A percentile compares a stretch with the other conserved stretches of the same genome.
phyloP scores from a whole-genome alignment of 441 rosid species.

The Macaranga tanarius region DNA sequence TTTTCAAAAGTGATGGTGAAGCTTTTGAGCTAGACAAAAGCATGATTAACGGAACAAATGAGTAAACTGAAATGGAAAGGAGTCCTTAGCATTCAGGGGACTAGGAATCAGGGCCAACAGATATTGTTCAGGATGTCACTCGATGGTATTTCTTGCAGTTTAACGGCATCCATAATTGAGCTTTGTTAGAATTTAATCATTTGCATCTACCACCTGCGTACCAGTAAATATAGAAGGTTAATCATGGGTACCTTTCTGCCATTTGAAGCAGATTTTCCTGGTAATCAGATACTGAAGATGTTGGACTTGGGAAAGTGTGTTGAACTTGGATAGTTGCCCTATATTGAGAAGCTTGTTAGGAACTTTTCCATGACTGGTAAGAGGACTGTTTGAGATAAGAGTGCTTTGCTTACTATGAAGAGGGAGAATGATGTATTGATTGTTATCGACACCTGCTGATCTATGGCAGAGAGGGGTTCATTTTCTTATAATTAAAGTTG shows the following conservation, averaged over 20 bases:
- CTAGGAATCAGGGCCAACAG: constrained; percentile 66
- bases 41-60: constrained; percentile 51
- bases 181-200: constrained; percentile 53
- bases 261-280: constrained; percentile 76
- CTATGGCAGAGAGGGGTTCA: constrained; percentile 48
- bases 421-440: constrained; percentile 60
- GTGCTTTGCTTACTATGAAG: constrained; percentile 61
- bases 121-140: constrained; percentile 45
- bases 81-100: constrained; percentile 51
- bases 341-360: constrained; percentile 68
- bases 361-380: constrained; percentile 68
- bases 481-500: constrained; percentile 59
- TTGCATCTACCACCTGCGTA: constrained; percentile 72
- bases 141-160: constrained; percentile 80
- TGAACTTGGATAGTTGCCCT: constrained; percentile 70
- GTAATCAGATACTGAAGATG: constrained; percentile 66
- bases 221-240: constrained; percentile 65
- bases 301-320: constrained; percentile 72
- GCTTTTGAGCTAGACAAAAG: constrained; percentile 70
- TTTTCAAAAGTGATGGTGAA: constrained; percentile 58
- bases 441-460: constrained; percentile 64
- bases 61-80: constrained; percentile 39
- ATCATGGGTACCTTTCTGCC: constrained; percentile 68
- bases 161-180: constrained; percentile 77
- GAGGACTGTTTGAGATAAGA: constrained; percentile 67